phyloP scores from a whole-genome alignment of 148 eudicot genomes.

The Selenicereus undatus region DNA sequence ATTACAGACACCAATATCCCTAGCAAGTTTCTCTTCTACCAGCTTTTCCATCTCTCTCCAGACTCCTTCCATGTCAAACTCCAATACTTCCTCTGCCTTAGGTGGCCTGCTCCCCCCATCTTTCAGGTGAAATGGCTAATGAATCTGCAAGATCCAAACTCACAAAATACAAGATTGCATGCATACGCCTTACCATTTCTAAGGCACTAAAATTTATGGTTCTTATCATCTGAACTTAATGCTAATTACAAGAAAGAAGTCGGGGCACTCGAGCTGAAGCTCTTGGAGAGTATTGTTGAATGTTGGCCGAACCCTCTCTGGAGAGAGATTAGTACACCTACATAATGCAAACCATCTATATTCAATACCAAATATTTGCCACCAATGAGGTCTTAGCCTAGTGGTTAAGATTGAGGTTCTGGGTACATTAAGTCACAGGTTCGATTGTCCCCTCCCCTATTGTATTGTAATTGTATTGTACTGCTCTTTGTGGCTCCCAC shows the following conservation, averaged over 20 bases:
- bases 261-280: constrained; percentile 49
- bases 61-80: constrained; percentile 65
- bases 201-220: not conserved
- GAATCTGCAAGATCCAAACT: constrained; percentile 35
- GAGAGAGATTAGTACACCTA: constrained; percentile 59
- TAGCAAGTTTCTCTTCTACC: constrained; percentile 38
- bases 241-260: constrained; percentile 47
- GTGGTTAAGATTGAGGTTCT: no score
- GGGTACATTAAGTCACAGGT: no score
- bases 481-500: no score
- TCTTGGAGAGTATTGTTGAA: constrained; percentile 46
- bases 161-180: not conserved
- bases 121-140: constrained; percentile 50
- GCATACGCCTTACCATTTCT: not conserved
- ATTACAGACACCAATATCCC: constrained; percentile 54
- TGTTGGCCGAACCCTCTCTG: constrained; percentile 54
- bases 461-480: no score
- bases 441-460: no score
- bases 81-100: constrained; percentile 43
- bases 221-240: not conserved
- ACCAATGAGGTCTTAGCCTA: no score
- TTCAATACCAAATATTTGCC: not conserved
- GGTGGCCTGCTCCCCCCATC: constrained; percentile 53
- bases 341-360: not conserved
- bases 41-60: constrained; percentile 70